A percentile compares a stretch with the other conserved stretches of the same genome.
Conservation (phyloP, 1,139 yeast species). For the Suhomyces atakaporum region DNA sequence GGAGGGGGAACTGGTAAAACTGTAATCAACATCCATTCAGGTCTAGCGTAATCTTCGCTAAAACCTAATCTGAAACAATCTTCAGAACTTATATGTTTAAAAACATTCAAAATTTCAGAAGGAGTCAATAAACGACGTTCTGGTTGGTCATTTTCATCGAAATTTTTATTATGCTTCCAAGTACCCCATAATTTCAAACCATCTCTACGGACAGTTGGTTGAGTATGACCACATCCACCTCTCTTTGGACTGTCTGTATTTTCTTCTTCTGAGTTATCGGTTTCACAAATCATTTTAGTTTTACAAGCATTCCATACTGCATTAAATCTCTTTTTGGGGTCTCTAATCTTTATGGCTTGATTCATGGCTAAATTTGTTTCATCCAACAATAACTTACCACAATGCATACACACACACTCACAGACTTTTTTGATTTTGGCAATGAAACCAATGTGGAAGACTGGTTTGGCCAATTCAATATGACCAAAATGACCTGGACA, state of each 20-base stretch:
- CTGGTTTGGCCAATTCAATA: slow-evolving; percentile 96
- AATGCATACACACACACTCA: slow-evolving; percentile 97
- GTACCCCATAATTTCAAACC: slow-evolving; percentile 96
- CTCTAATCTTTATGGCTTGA: slow-evolving; percentile 85
- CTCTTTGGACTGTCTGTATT: slow-evolving; percentile 53
- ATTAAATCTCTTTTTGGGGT: slow-evolving; percentile 92
- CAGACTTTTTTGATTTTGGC: slow-evolving; percentile 92
- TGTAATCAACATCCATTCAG: slow-evolving; percentile 97
- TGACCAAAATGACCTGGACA: slow-evolving; percentile 99
- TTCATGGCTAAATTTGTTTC: slow-evolving; percentile 86
- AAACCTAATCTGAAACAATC: slow-evolving; percentile 85
- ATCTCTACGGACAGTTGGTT: slow-evolving; percentile 94
- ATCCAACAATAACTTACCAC: slow-evolving; percentile 90
- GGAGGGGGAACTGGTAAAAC: slow-evolving; percentile 99
- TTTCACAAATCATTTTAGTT: slow-evolving; percentile 93
- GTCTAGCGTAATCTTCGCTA: slow-evolving; percentile 95
- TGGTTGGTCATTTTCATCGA: slow-evolving; percentile 84
- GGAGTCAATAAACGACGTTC: slow-evolving; percentile 90
- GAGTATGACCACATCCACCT: slow-evolving; percentile 98
- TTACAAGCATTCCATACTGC: slow-evolving; percentile 95
- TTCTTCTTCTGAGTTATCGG: slow-evolving; percentile 73
- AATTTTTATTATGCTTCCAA: slow-evolving; percentile 84
- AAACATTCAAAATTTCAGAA: slow-evolving; percentile 84
- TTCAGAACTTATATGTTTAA: slow-evolving; percentile 84
- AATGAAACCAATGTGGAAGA: slow-evolving; percentile 94